Evolutionary conservation across 495 filamentous ascomycete genomes (phyloP).

Genomic region (Podospora tetraspora): DNA sequence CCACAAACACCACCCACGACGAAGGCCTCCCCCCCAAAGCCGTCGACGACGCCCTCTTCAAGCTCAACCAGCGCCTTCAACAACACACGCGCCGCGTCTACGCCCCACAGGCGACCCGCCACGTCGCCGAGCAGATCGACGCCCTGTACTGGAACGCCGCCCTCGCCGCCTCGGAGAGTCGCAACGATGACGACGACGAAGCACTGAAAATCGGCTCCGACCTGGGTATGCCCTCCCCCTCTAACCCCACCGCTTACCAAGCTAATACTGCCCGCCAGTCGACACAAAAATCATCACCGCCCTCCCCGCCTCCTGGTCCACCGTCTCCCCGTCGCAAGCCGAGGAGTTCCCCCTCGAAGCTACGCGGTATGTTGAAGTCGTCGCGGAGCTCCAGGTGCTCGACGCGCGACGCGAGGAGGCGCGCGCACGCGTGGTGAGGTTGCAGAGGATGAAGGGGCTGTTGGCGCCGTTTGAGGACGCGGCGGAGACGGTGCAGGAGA

Average conservation of each 20-base stretch:
- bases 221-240: constrained; percentile 31
- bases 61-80: constrained; percentile 60
- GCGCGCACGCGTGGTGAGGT: constrained; percentile 50
- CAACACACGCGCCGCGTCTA: constrained; percentile 70
- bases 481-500: constrained; percentile 56
- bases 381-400: constrained; percentile 46
- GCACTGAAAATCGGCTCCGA: constrained; percentile 31
- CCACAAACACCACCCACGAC: constrained; percentile 38
- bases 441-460: constrained; percentile 52
- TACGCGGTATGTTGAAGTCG: constrained; percentile 50
- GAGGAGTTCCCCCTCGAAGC: constrained; percentile 33
- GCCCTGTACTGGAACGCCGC: constrained; percentile 59
- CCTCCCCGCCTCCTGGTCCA: constrained; percentile 40
- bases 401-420: constrained; percentile 49
- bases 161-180: constrained; percentile 37
- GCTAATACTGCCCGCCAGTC: constrained; percentile 22
- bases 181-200: constrained; percentile 36
- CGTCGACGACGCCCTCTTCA: constrained; percentile 41
- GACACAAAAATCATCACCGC: constrained; percentile 37
- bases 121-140: constrained; percentile 80
- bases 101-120: constrained; percentile 66
- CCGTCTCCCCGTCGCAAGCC: constrained; percentile 24
- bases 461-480: constrained; percentile 49
- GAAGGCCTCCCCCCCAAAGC: constrained; percentile 52
- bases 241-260: neutral